Evolutionary conservation across 2,329 filamentous ascomycete species (phyloP).

Genomic region (Aspergillus pseudoviridinutans): DNA sequence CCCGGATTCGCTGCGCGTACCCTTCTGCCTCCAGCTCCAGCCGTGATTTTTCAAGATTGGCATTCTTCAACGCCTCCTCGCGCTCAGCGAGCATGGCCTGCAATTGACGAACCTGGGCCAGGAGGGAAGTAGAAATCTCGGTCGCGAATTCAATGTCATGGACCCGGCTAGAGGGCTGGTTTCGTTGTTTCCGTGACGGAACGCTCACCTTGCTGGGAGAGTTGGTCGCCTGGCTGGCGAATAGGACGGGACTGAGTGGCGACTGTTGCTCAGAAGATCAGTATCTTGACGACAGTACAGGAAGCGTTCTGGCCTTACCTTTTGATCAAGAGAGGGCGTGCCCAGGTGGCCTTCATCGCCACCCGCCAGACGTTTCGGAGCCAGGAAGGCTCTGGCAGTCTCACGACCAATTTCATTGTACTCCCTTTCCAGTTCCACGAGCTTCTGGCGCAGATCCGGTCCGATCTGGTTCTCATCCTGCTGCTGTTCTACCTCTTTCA

Average conservation of each 20-base stretch:
- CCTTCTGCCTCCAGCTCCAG: slow-evolving; percentile 79
- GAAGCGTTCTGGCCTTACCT: slow-evolving; percentile 28
- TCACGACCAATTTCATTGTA: slow-evolving; percentile 92
- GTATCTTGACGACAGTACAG: background rate
- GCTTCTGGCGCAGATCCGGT: slow-evolving; percentile 74
- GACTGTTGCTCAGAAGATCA: slow-evolving; percentile 45
- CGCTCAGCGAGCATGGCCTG: slow-evolving; percentile 81
- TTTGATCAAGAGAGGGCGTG: slow-evolving; percentile 45
- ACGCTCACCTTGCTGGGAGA: slow-evolving; percentile 88
- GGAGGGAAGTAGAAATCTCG: slow-evolving; percentile 90
- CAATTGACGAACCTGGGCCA: slow-evolving; percentile 88
- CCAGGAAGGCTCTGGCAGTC: slow-evolving; percentile 81
- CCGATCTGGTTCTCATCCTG: slow-evolving; percentile 73
- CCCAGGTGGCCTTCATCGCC: slow-evolving; percentile 55
- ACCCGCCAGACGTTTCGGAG: slow-evolving; percentile 71
- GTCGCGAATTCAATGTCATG: slow-evolving; percentile 99
- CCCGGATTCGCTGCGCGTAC: slow-evolving; percentile 73
- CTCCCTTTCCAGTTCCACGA: slow-evolving; percentile 85
- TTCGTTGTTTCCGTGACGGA: slow-evolving; percentile 81
- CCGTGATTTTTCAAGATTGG: slow-evolving; percentile 69
- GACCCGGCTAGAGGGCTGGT: slow-evolving; percentile 80
- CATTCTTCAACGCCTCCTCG: slow-evolving; percentile 76
- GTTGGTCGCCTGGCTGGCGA: slow-evolving; percentile 76
- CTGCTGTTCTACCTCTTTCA: slow-evolving; percentile 79
- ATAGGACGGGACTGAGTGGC: slow-evolving; percentile 69